A percentile compares a stretch with the other conserved stretches of the same genome.
Evolutionary conservation across 2,329 filamentous ascomycete species (phyloP).

Genomic region (Fusarium buharicum): DNA sequence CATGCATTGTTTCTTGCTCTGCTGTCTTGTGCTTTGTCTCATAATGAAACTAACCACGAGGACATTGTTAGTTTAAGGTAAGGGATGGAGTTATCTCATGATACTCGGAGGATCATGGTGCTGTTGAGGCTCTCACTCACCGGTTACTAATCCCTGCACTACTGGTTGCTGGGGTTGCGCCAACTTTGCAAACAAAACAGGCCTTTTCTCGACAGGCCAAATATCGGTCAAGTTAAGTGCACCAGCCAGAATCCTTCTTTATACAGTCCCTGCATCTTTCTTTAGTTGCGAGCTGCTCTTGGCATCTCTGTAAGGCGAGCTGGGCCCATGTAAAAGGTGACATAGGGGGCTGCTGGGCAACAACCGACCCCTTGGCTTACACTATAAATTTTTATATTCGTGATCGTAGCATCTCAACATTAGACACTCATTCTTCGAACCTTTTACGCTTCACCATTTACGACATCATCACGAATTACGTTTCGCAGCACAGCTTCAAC

Average conservation of each 20-base stretch:
- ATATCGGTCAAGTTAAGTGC: slow-evolving; percentile 5
- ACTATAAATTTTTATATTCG: slow-evolving; percentile 13
- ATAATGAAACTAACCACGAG: neutral
- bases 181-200: slow-evolving; percentile 7
- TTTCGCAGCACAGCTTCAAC: neutral
- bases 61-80: neutral
- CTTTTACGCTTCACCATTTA: neutral
- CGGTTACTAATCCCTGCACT: neutral
- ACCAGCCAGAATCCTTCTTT: slow-evolving; percentile 17
- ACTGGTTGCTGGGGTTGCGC: slow-evolving; percentile 34
- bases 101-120: neutral
- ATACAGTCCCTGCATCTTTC: slow-evolving; percentile 14
- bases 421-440: neutral
- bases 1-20: neutral
- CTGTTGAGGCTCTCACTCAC: neutral
- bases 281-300: slow-evolving; percentile 9
- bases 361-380: slow-evolving; percentile 17
- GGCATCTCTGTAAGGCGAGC: slow-evolving; percentile 17
- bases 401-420: slow-evolving; percentile 2
- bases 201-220: slow-evolving; percentile 4
- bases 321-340: slow-evolving; percentile 17
- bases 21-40: neutral
- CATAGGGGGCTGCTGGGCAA: slow-evolving; percentile 31
- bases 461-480: neutral
- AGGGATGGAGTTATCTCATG: neutral